Evolutionary conservation across 371 early-diverging fungal genomes (phyloP).

Genomic region (Mortierella sp.): DNA sequence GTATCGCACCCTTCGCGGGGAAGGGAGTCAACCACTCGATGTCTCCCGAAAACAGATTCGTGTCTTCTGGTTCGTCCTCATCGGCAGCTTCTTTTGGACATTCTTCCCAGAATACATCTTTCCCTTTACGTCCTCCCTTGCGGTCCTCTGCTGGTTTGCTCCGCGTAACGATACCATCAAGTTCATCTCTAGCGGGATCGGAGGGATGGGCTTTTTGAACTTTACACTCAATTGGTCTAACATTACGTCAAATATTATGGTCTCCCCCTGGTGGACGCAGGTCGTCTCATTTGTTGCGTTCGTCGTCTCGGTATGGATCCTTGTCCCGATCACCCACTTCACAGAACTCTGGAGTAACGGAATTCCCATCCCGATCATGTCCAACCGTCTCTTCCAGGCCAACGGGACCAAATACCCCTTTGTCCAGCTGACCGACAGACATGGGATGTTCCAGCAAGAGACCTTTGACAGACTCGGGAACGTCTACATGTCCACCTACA

Average conservation of each 20-base stretch:
- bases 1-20: constrained; percentile 53
- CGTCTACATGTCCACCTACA: constrained; percentile 57
- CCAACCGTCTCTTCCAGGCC: constrained; percentile 50
- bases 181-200: constrained; percentile 51
- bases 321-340: constrained; percentile 50
- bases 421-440: constrained; percentile 23
- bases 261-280: constrained; percentile 61
- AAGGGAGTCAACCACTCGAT: constrained; percentile 31
- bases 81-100: constrained; percentile 57
- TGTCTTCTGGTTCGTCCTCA: constrained; percentile 49
- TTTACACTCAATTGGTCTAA: constrained; percentile 59
- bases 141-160: constrained; percentile 58
- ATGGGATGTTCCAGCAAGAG: constrained; percentile 37
- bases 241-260: constrained; percentile 50
- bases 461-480: constrained; percentile 41
- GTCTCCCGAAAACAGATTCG: constrained; percentile 51
- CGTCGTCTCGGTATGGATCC: constrained; percentile 53
- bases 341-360: constrained; percentile 43
- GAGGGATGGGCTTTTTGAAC: constrained; percentile 60
- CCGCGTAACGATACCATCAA: constrained; percentile 45
- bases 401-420: constrained; percentile 53
- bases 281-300: constrained; percentile 51
- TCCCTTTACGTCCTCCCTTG: constrained; percentile 48
- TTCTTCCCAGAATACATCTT: constrained; percentile 57
- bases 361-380: constrained; percentile 36